Evolutionary conservation across 139 green algal genomes (phyloP).

Genomic region (Dunaliella primolecta): DNA sequence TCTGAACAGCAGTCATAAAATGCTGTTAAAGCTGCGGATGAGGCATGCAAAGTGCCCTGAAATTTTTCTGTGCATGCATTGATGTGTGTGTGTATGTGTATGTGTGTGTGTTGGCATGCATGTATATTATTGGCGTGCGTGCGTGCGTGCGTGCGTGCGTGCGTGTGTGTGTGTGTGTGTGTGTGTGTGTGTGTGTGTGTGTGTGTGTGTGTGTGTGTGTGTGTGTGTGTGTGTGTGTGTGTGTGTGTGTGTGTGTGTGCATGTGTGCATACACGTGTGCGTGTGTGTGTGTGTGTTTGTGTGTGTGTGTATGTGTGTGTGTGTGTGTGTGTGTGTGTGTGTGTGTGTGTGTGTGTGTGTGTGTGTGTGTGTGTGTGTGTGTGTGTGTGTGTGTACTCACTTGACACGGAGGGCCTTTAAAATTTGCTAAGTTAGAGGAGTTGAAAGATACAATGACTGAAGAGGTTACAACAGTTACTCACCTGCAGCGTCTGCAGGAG

Average conservation of each 20-base stretch:
- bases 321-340: background rate
- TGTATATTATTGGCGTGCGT: too few relatives aligned
- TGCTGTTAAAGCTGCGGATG: too few relatives aligned
- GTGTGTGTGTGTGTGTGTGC: background rate
- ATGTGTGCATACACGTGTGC: background rate
- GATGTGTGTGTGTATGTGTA: too few relatives aligned
- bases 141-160: background rate
- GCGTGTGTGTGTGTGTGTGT: background rate
- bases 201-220: background rate
- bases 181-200: background rate
- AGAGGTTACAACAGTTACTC: background rate
- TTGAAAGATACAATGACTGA: background rate
- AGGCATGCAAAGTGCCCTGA: too few relatives aligned
- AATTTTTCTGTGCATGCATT: too few relatives aligned
- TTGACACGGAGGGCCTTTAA: background rate
- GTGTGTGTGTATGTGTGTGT: background rate
- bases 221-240: background rate
- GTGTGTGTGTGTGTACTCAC: background rate
- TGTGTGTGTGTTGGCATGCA: too few relatives aligned
- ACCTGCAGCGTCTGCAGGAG: constrained; percentile 33
- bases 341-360: background rate
- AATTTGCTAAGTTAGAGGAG: too few relatives aligned
- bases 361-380: background rate
- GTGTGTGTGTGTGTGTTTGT: background rate
- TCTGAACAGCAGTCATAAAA: too few relatives aligned